Evolutionary conservation across 495 filamentous ascomycete species (phyloP).

Genomic region (Pseudoneurospora amorphoporcata): DNA sequence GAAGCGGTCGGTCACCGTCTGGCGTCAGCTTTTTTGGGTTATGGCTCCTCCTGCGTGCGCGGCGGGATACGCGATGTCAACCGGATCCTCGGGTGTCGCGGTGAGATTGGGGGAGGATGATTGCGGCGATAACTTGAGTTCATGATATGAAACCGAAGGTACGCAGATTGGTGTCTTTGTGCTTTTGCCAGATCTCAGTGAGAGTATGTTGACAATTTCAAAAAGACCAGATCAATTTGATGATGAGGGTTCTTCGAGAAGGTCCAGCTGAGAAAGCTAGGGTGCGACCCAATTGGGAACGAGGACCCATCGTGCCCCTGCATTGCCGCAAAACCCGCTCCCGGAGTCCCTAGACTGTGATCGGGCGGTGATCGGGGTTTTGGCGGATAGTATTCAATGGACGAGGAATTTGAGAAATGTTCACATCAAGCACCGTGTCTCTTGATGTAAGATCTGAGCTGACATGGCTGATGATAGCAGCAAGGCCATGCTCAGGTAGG

Average conservation of each 20-base stretch:
- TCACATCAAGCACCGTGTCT: neutral
- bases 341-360: neutral
- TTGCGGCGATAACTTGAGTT: neutral
- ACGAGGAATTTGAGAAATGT: neutral
- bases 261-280: neutral
- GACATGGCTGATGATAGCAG: neutral
- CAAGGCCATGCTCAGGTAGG: neutral
- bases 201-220: neutral
- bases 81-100: neutral
- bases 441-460: neutral
- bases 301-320: neutral
- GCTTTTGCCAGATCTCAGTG: neutral
- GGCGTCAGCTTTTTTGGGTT: neutral
- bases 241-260: neutral
- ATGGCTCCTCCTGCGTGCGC: neutral
- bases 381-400: neutral
- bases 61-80: neutral
- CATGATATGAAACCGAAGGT: neutral
- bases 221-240: neutral
- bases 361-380: neutral
- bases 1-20: neutral
- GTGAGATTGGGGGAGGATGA: neutral
- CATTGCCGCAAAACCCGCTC: neutral
- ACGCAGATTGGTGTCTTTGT: neutral
- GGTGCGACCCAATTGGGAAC: neutral